phyloP scores from a whole-genome alignment of 1,139 yeast genomes.

The Blastobotrys apis region DNA sequence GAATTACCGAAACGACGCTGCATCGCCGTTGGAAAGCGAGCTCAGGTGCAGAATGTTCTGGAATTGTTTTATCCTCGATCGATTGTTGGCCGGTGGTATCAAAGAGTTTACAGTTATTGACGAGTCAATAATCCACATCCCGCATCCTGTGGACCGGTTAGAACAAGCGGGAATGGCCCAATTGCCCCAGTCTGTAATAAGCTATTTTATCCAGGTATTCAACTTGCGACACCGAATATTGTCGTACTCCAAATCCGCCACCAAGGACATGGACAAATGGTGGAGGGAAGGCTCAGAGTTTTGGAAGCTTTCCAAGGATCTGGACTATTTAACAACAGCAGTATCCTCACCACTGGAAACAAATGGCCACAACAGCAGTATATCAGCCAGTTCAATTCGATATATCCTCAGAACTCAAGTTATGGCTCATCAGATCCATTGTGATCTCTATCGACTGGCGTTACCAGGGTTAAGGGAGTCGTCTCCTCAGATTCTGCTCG shows the following conservation, averaged over 20 bases:
- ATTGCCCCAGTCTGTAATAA: neutral
- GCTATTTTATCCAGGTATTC: neutral
- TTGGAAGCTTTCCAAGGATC: constrained; percentile 4
- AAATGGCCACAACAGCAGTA: too few species aligned
- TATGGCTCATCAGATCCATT: neutral
- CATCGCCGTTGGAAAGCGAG: constrained; percentile 4
- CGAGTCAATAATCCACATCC: constrained; percentile 1
- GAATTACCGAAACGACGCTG: constrained; percentile 1
- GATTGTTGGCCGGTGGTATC: constrained; percentile 8
- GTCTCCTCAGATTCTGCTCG: constrained; percentile 6
- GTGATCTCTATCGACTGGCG: constrained; percentile 9
- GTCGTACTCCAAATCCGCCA: constrained; percentile 5
- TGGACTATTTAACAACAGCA: neutral
- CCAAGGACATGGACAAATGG: constrained; percentile 9
- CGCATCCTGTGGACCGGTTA: constrained; percentile 2
- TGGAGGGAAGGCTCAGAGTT: constrained; percentile 9
- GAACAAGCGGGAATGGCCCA: neutral
- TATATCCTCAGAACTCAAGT: constrained; percentile 4
- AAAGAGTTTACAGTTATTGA: constrained; percentile 5
- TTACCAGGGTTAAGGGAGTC: constrained; percentile 8
- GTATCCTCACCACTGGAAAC: neutral
- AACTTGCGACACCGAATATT: constrained; percentile 5
- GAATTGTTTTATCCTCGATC: constrained; percentile 9
- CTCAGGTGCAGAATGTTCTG: constrained; percentile 8
- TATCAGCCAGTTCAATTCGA: too few species aligned